Percentiles rank a stretch among this genome's conserved stretches.
phyloP scores from a whole-genome alignment of 1,284 basidiomycete species.

The Cutaneotrichosporon cutaneum region DNA sequence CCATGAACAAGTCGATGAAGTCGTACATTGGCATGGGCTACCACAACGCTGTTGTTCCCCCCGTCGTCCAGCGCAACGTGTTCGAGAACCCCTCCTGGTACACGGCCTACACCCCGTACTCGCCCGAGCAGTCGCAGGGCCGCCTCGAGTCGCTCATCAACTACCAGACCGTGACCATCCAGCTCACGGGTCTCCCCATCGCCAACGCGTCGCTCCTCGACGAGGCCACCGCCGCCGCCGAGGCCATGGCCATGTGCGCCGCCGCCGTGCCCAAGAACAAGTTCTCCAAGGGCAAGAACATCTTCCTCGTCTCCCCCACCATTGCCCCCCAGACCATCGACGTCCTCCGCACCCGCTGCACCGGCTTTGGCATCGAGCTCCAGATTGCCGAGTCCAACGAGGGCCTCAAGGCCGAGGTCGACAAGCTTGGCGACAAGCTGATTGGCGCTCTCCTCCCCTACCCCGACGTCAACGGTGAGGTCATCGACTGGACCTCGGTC shows the following conservation, averaged over 20 bases:
- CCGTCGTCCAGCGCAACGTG: conserved; percentile 89
- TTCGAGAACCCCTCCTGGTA: conserved; percentile 99
- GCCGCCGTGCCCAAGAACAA: conserved; percentile 48
- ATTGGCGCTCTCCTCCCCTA: conserved; percentile 90
- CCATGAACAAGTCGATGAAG: conserved; percentile 77
- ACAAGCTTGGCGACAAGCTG: conserved; percentile 59
- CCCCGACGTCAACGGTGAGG: conserved; percentile 83
- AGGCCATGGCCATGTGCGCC: conserved; percentile 61
- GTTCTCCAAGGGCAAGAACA: conserved; percentile 69
- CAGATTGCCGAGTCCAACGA: conserved; percentile 57
- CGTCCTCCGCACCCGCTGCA: conserved; percentile 81
- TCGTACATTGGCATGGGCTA: conserved; percentile 99
- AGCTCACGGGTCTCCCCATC: conserved; percentile 90
- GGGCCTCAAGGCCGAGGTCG: conserved; percentile 58
- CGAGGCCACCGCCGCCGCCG: conserved; percentile 89
- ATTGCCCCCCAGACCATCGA: conserved; percentile 83
- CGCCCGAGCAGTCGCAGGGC: conserved; percentile 56
- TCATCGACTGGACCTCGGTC: conserved; percentile 72
- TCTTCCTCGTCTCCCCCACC: conserved; percentile 77
- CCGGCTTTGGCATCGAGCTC: conserved; percentile 83
- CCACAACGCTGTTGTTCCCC: conserved; percentile 88
- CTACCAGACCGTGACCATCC: conserved; percentile 95
- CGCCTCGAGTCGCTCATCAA: conserved; percentile 96
- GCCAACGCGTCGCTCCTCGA: conserved; percentile 90
- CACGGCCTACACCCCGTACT: conserved; percentile 87